Conservation (phyloP, 495 filamentous ascomycete species). For the Penicillium cataractarum region DNA sequence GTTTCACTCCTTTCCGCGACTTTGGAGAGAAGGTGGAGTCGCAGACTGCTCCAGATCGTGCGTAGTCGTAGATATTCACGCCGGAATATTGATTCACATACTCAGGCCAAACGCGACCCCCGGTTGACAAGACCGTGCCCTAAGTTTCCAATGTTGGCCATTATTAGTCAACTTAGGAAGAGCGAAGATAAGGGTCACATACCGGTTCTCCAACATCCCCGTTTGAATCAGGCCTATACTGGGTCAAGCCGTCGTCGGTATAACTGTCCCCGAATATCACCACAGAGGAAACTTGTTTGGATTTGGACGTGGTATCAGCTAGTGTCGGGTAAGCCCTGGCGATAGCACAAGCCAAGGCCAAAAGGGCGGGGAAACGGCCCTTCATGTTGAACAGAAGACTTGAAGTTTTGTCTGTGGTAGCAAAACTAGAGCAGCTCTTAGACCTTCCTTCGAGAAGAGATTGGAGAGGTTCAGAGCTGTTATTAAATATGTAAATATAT, state of each 20-base stretch:
- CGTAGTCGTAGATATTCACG: background rate
- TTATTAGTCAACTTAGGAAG: background rate
- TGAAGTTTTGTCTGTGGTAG: too few species aligned
- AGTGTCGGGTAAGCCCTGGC: background rate
- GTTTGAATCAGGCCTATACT: background rate
- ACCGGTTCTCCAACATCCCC: background rate
- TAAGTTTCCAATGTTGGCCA: background rate
- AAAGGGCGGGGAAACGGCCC: background rate
- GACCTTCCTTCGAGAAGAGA: too few species aligned
- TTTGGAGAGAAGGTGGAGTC: background rate
- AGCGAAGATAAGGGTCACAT: background rate
- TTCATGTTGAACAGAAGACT: background rate
- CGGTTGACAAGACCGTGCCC: background rate
- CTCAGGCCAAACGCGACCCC: conserved; percentile 1
- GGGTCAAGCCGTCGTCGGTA: background rate
- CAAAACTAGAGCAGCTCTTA: too few species aligned
- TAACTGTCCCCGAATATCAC: conserved; percentile 5
- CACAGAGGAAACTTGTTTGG: background rate
- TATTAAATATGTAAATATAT: too few species aligned
- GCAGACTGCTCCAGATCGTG: background rate
- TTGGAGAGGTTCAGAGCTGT: too few species aligned
- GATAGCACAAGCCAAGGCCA: background rate
- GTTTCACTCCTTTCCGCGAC: background rate
- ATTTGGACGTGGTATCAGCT: background rate
- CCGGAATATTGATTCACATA: conserved; percentile 2